Evolutionary conservation across 1,139 yeast genomes (phyloP).

Genomic region (Taphrina pruni): DNA sequence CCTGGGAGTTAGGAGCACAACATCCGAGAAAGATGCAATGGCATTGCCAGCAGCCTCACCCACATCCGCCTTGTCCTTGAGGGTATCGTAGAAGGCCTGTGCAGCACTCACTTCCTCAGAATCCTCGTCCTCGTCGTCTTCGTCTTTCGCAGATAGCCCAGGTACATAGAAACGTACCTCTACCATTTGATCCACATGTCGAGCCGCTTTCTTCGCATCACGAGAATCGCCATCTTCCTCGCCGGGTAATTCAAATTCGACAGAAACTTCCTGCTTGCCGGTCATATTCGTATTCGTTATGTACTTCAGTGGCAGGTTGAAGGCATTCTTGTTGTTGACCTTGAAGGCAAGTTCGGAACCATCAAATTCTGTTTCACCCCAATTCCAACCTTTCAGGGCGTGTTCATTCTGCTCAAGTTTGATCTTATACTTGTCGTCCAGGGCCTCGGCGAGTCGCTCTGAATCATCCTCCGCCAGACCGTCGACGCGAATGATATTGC

Average conservation of each 20-base stretch:
- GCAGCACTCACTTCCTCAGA: slow-evolving; percentile 46
- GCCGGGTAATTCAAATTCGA: slow-evolving; percentile 67
- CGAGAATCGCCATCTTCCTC: slow-evolving; percentile 62
- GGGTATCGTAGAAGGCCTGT: slow-evolving; percentile 60
- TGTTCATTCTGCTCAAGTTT: slow-evolving; percentile 84
- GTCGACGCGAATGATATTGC: slow-evolving; percentile 84
- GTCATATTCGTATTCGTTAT: slow-evolving; percentile 89
- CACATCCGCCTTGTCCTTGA: slow-evolving; percentile 93
- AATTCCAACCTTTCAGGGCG: slow-evolving; percentile 96
- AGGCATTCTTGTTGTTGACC: slow-evolving; percentile 85
- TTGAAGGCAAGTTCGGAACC: slow-evolving; percentile 87
- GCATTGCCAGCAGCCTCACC: slow-evolving; percentile 97
- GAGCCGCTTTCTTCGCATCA: slow-evolving; percentile 38
- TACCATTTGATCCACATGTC: slow-evolving; percentile 73
- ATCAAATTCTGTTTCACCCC: slow-evolving; percentile 95
- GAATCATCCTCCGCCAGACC: slow-evolving; percentile 89
- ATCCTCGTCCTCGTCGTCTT: slow-evolving; percentile 52
- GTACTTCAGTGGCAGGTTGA: slow-evolving; percentile 83
- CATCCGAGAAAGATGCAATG: slow-evolving; percentile 91
- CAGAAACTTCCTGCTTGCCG: slow-evolving; percentile 90
- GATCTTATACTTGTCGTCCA: slow-evolving; percentile 75
- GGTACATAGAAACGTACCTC: slow-evolving; percentile 94
- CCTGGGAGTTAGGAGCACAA: slow-evolving; percentile 85
- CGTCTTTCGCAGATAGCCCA: slow-evolving; percentile 62
- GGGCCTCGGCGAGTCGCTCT: slow-evolving; percentile 76